These are phyloP conservation scores for Epichloe baconii DNA, from an alignment of 2,329 filamentous ascomycete species.

Conservation along the genomic window DNA sequence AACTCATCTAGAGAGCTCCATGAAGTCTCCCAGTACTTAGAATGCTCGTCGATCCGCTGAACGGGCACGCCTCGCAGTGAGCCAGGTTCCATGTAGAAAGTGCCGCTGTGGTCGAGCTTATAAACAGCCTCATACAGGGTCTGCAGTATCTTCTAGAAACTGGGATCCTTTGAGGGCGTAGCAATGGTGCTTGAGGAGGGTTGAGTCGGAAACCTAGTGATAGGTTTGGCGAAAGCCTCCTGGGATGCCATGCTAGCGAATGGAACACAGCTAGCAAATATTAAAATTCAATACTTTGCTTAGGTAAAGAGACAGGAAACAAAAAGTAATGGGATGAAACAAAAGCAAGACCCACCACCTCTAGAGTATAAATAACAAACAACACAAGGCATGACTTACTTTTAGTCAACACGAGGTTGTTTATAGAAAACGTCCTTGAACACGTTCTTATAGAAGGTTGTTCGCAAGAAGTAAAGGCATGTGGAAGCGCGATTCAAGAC, in stretches of 20 bases:
- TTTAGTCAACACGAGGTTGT: not conserved
- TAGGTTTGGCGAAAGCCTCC: not conserved
- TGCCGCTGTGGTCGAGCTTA: slow-evolving; percentile 10
- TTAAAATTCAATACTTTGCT: not conserved
- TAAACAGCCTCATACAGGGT: slow-evolving; percentile 9
- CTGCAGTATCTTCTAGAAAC: slow-evolving; percentile 9
- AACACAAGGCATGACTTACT: not conserved
- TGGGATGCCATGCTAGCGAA: not conserved
- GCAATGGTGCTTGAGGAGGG: too few species aligned
- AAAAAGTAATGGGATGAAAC: not conserved
- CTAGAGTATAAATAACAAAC: not conserved
- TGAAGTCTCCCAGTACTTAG: slow-evolving; percentile 16
- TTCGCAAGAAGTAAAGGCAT: too few species aligned
- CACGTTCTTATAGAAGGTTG: too few species aligned
- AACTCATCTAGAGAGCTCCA: slow-evolving; percentile 20
- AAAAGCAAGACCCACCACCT: not conserved
- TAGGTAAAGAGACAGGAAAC: not conserved
- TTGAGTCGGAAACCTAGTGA: not conserved
- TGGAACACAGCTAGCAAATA: too few species aligned
- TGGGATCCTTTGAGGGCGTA: not conserved
- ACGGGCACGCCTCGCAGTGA: slow-evolving; percentile 16
- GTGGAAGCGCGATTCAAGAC: too few species aligned
- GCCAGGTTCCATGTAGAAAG: slow-evolving; percentile 12
- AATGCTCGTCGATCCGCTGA: slow-evolving; percentile 15
- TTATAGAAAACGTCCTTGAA: too few species aligned